Evolutionary conservation across 2,329 filamentous ascomycete species (phyloP).

Genomic region (Talaromyces sp.): DNA sequence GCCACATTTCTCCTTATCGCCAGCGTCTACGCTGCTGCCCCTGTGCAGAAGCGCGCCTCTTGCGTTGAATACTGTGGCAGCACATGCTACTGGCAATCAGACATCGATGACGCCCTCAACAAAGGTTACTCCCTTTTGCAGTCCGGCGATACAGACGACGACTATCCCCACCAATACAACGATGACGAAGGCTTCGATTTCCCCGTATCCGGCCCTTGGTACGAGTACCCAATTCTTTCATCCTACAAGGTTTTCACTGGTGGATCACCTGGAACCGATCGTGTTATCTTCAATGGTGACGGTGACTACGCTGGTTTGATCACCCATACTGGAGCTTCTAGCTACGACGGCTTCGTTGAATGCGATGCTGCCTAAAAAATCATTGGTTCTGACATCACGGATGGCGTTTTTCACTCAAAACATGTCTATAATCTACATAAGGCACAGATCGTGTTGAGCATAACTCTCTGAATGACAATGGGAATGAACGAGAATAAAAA

Average conservation of each 20-base stretch:
- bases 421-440: background rate
- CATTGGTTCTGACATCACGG: background rate
- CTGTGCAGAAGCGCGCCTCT: background rate
- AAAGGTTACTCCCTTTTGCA: constrained; percentile 53
- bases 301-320: constrained; percentile 62
- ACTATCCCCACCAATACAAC: constrained; percentile 60
- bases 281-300: constrained; percentile 59
- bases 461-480: background rate
- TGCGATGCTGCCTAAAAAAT: constrained; percentile 36
- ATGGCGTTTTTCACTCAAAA: background rate
- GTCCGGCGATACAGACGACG: constrained; percentile 36
- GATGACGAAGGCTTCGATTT: constrained; percentile 64
- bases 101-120: constrained; percentile 50
- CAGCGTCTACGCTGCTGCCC: constrained; percentile 1
- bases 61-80: constrained; percentile 54
- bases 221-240: constrained; percentile 60
- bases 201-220: constrained; percentile 55
- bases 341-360: constrained; percentile 64
- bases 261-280: constrained; percentile 63
- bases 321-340: constrained; percentile 65
- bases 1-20: background rate
- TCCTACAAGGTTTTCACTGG: constrained; percentile 53
- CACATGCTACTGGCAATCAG: constrained; percentile 50
- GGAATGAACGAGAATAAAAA: background rate
- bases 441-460: too few species aligned